Evolutionary conservation across 495 filamentous ascomycete species (phyloP).

Genomic region (Talaromyces adpressus): DNA sequence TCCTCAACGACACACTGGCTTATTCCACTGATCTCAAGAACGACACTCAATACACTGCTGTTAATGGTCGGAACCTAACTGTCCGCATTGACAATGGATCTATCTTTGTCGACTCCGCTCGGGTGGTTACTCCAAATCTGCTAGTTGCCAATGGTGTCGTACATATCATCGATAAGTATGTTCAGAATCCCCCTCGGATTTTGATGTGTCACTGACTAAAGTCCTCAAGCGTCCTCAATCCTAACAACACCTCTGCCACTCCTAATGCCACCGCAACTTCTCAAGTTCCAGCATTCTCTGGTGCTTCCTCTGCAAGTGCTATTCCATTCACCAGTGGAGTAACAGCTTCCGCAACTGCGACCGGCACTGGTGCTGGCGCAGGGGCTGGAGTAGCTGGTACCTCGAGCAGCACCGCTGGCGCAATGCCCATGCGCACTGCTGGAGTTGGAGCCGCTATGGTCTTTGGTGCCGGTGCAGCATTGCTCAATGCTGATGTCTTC

Average conservation of each 20-base stretch:
- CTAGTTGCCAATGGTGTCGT: conserved; percentile 61
- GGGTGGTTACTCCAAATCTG: conserved; percentile 50
- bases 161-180: conserved; percentile 5
- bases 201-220: neutral
- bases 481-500: conserved; percentile 1
- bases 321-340: conserved; percentile 26
- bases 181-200: neutral
- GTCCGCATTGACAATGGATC: conserved; percentile 40
- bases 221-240: conserved; percentile 51
- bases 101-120: conserved; percentile 48
- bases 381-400: conserved; percentile 2
- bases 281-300: conserved; percentile 43
- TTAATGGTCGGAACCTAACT: conserved; percentile 41
- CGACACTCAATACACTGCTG: conserved; percentile 35
- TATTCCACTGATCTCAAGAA: conserved; percentile 43
- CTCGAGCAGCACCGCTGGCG: conserved; percentile 5
- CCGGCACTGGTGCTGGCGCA: conserved; percentile 10
- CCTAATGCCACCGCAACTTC: conserved; percentile 37
- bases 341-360: conserved; percentile 18
- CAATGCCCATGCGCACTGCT: conserved; percentile 22
- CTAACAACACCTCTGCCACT: conserved; percentile 37
- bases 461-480: conserved; percentile 28
- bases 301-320: conserved; percentile 26
- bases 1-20: conserved; percentile 43
- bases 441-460: conserved; percentile 31